Conservation (phyloP, 768 basidiomycete genomes). For the Exsudoporus frostii region DNA sequence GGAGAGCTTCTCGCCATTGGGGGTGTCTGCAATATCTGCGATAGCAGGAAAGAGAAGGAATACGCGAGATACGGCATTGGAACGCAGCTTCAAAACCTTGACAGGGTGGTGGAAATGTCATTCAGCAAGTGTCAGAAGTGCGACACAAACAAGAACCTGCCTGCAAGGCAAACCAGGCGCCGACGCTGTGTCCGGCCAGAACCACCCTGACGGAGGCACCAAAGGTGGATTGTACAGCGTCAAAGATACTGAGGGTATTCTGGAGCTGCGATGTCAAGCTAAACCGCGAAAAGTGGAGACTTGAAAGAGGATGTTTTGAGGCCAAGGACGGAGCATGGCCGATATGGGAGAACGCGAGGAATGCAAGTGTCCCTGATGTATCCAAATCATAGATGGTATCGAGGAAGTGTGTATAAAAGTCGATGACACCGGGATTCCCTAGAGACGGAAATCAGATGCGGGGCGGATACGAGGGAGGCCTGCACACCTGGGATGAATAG, state of each 20-base stretch:
- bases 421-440: constrained; percentile 59
- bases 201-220: constrained; percentile 38
- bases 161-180: constrained; percentile 66
- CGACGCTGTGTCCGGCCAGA: constrained; percentile 67
- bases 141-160: constrained; percentile 31
- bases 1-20: constrained; percentile 57
- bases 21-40: constrained; percentile 57
- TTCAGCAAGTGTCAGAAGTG: not conserved
- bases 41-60: constrained; percentile 74
- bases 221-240: constrained; percentile 37
- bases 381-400: constrained; percentile 42
- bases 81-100: constrained; percentile 51
- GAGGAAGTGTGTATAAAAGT: constrained; percentile 69
- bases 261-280: constrained; percentile 51
- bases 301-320: not conserved
- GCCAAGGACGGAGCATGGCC: constrained; percentile 51
- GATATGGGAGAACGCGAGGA: constrained; percentile 61
- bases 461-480: not conserved
- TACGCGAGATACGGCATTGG: constrained; percentile 35
- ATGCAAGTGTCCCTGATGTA: constrained; percentile 39
- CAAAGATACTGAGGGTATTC: constrained; percentile 52
- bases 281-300: constrained; percentile 22
- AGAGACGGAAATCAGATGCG: not conserved
- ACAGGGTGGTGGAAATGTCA: not conserved
- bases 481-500: constrained; percentile 49